Conservation (phyloP, 2,329 filamentous ascomycete species). For the Hyphodiscus sp. region DNA sequence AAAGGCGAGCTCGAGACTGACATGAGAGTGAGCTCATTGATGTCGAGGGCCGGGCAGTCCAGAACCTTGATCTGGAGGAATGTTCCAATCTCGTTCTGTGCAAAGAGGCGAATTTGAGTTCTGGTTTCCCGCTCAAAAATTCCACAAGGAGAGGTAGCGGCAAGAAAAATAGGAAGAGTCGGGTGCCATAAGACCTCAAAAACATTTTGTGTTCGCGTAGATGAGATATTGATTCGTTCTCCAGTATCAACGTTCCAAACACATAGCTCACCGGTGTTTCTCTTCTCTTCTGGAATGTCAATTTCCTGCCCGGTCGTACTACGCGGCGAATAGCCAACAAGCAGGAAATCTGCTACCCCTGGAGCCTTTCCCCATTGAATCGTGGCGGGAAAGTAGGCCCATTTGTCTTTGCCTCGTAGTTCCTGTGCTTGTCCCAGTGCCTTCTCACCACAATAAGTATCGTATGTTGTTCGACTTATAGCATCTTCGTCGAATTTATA, state of each 20-base stretch:
- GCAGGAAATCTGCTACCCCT: slow-evolving; percentile 43
- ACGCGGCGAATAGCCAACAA: slow-evolving; percentile 58
- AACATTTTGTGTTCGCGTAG: slow-evolving; percentile 50
- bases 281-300: slow-evolving; percentile 50
- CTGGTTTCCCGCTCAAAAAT: slow-evolving; percentile 37
- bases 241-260: slow-evolving; percentile 46
- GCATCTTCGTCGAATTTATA: slow-evolving; percentile 40
- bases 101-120: slow-evolving; percentile 54
- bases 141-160: slow-evolving; percentile 48
- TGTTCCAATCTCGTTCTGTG: slow-evolving; percentile 29
- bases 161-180: slow-evolving; percentile 44
- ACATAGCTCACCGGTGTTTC: slow-evolving; percentile 52
- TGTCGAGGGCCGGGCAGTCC: slow-evolving; percentile 53
- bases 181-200: slow-evolving; percentile 63
- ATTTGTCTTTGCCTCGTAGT: slow-evolving; percentile 33
- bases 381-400: slow-evolving; percentile 58
- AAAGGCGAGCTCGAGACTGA: slow-evolving; percentile 20
- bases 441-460: slow-evolving; percentile 25
- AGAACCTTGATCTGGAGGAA: slow-evolving; percentile 46
- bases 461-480: slow-evolving; percentile 26
- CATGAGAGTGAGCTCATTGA: slow-evolving; percentile 56
- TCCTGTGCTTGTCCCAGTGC: slow-evolving; percentile 20
- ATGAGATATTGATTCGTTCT: slow-evolving; percentile 39
- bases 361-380: slow-evolving; percentile 52
- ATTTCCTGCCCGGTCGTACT: slow-evolving; percentile 45